Percentiles rank a stretch among this genome's conserved stretches.
These are phyloP conservation scores for Xylaria sp. DNA, from an alignment of 2,329 filamentous ascomycete species.

Conservation along the genomic window DNA sequence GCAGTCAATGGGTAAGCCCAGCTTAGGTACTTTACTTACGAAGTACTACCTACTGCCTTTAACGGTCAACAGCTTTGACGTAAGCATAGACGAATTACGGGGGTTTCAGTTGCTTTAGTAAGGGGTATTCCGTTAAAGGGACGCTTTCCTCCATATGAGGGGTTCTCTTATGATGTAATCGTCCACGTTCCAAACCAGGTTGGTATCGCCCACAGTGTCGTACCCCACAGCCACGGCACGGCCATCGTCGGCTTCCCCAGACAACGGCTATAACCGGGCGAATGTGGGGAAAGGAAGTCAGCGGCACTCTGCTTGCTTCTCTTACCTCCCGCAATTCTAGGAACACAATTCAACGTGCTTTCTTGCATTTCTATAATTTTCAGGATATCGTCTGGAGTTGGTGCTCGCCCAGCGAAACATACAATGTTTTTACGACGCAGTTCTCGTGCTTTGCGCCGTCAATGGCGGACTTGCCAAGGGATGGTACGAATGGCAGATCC, in stretches of 20 bases:
- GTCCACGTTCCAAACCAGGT: no score
- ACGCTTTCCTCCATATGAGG: no score
- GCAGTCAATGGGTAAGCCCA: neutral
- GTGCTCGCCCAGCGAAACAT: conserved; percentile 21
- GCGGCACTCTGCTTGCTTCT: conserved; percentile 21
- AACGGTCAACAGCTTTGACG: neutral
- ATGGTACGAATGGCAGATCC: conserved; percentile 51
- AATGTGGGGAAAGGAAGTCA: conserved; percentile 42
- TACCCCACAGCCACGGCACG: conserved; percentile 16
- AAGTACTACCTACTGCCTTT: no score
- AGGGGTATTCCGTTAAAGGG: neutral
- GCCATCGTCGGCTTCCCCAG: conserved; percentile 45
- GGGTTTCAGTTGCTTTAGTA: neutral
- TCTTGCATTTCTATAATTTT: conserved; percentile 20
- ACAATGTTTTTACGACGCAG: conserved; percentile 66
- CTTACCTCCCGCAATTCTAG: conserved; percentile 19
- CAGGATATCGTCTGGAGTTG: neutral
- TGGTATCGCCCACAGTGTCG: neutral
- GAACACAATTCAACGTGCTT: conserved; percentile 24
- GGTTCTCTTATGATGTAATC: no score
- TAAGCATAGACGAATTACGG: neutral
- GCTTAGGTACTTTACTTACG: neutral
- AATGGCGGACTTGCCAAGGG: conserved; percentile 60
- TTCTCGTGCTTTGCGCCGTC: conserved; percentile 61
- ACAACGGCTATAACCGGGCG: conserved; percentile 44